Evolutionary conservation across 2,329 filamentous ascomycete genomes (phyloP).

Genomic region (Talaromyces amestolkiae): DNA sequence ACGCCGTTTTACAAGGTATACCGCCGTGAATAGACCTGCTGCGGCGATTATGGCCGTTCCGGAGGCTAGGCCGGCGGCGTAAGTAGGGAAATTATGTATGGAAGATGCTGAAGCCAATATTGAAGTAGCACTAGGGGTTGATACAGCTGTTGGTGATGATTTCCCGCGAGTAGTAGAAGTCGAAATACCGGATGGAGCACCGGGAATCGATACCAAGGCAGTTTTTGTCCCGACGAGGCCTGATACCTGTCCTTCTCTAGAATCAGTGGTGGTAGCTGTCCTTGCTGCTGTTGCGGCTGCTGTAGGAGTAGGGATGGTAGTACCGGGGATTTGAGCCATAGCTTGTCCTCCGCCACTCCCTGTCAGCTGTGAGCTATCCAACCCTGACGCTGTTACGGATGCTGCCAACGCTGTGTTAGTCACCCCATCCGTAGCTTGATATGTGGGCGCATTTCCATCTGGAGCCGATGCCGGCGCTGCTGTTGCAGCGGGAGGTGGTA

Average conservation of each 20-base stretch:
- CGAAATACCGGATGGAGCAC: background rate
- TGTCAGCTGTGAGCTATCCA: background rate
- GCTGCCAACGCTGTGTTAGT: background rate
- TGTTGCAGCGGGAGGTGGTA: background rate
- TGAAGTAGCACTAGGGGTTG: background rate
- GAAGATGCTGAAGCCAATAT: background rate
- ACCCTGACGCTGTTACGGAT: background rate
- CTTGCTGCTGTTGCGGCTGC: background rate
- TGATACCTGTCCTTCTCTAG: background rate
- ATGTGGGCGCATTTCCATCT: background rate
- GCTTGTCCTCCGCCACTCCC: background rate
- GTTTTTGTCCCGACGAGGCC: background rate
- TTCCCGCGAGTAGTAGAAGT: background rate
- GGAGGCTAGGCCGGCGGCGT: background rate
- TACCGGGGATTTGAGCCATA: background rate
- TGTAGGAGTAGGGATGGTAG: background rate
- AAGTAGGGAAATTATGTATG: background rate
- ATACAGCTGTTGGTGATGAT: background rate
- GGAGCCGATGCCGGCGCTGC: background rate
- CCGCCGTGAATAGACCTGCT: background rate
- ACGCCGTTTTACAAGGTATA: background rate
- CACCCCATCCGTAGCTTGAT: background rate
- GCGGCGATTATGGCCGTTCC: background rate
- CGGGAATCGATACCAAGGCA: no score
- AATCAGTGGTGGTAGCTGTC: background rate